Evolutionary conservation across 2,329 filamentous ascomycete species (phyloP).

Genomic region (Alternaria postmessia): DNA sequence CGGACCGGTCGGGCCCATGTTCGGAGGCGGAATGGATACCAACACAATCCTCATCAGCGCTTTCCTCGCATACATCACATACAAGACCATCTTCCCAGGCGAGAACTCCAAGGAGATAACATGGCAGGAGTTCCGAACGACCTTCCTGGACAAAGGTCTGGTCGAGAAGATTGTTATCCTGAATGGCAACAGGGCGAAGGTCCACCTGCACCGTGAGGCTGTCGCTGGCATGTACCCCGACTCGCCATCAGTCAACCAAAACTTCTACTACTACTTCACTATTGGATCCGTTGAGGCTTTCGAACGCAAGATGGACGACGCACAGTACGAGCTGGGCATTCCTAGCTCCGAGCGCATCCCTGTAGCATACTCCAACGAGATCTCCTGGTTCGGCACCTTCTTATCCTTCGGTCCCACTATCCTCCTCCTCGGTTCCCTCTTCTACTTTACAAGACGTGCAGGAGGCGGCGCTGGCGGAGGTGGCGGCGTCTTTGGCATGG

Average conservation of each 20-base stretch:
- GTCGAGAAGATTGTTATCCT: slow-evolving; percentile 91
- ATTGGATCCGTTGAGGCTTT: slow-evolving; percentile 96
- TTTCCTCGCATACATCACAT: slow-evolving; percentile 68
- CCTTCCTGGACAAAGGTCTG: slow-evolving; percentile 93
- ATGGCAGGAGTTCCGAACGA: slow-evolving; percentile 94
- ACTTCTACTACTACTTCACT: slow-evolving; percentile 89
- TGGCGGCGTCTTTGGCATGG: slow-evolving; percentile 89
- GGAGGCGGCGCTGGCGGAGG: slow-evolving; percentile 66
- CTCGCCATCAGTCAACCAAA: slow-evolving; percentile 70
- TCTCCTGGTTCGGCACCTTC: slow-evolving; percentile 74
- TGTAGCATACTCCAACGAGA: slow-evolving; percentile 83
- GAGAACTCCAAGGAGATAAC: slow-evolving; percentile 83
- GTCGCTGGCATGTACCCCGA: slow-evolving; percentile 77
- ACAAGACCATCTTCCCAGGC: slow-evolving; percentile 69
- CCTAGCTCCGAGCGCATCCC: slow-evolving; percentile 89
- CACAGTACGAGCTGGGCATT: slow-evolving; percentile 86
- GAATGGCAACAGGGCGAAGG: slow-evolving; percentile 77
- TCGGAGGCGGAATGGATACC: slow-evolving; percentile 57
- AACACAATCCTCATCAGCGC: slow-evolving; percentile 65
- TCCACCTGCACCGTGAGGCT: slow-evolving; percentile 80
- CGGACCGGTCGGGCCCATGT: slow-evolving; percentile 19
- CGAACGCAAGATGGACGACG: slow-evolving; percentile 85
- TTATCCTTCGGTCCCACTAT: slow-evolving; percentile 87
- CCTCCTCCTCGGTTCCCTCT: slow-evolving; percentile 81
- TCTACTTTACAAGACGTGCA: slow-evolving; percentile 81